A percentile compares a stretch with the other conserved stretches of the same genome.
Evolutionary conservation across 164 flowering plant genomes (phyloP).

Genomic region (Cinnamomum micranthum): DNA sequence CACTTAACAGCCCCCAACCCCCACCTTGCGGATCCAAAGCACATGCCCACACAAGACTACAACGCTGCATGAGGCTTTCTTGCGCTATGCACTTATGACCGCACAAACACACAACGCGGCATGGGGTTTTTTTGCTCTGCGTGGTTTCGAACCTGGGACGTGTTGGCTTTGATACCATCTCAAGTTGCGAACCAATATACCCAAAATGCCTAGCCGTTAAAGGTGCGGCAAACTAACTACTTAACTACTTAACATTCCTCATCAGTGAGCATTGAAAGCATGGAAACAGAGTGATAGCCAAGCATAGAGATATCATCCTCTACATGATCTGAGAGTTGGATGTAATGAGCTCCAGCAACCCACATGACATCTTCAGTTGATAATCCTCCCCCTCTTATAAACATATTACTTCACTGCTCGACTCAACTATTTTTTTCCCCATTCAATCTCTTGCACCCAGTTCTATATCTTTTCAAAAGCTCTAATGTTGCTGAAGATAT

Average conservation of each 20-base stretch:
- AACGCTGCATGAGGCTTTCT: too few relatives aligned
- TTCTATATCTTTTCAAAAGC: neutral
- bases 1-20: too few relatives aligned
- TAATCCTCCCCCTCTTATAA: slow-evolving; percentile 8
- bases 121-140: too few relatives aligned
- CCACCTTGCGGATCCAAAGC: too few relatives aligned
- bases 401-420: neutral
- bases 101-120: too few relatives aligned
- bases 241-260: slow-evolving; percentile 18
- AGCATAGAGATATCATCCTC: slow-evolving; percentile 15
- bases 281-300: slow-evolving; percentile 24
- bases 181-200: too few relatives aligned
- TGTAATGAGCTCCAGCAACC: slow-evolving; percentile 41
- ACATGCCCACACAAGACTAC: too few relatives aligned
- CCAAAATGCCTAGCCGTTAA: too few relatives aligned
- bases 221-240: too few relatives aligned
- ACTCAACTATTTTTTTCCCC: neutral
- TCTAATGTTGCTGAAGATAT: neutral
- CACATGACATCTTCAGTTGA: slow-evolving; percentile 42
- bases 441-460: neutral
- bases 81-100: too few relatives aligned
- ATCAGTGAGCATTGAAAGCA: slow-evolving; percentile 24
- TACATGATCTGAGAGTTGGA: slow-evolving; percentile 17
- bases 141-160: too few relatives aligned
- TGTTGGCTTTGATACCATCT: too few relatives aligned